phyloP scores from a whole-genome alignment of 2,329 filamentous ascomycete species.

The Alternaria ventricosa region DNA sequence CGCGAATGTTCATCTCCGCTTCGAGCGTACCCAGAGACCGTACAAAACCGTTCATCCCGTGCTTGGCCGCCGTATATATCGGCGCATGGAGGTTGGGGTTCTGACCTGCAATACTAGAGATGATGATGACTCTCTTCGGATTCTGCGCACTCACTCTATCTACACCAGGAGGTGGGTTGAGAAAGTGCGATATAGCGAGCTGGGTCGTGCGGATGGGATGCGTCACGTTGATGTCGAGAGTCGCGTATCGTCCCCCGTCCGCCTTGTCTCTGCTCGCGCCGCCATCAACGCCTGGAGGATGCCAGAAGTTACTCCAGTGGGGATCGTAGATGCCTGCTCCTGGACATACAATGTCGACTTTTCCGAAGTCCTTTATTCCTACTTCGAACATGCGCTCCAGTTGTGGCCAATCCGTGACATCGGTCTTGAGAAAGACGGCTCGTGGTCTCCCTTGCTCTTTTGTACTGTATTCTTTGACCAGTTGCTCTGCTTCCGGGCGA shows the following conservation, averaged over 20 bases:
- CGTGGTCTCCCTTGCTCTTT: slow-evolving; percentile 31
- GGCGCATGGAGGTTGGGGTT: slow-evolving; percentile 40
- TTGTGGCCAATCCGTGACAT: slow-evolving; percentile 49
- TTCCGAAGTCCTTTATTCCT: slow-evolving; percentile 39
- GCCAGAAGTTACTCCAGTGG: slow-evolving; percentile 57
- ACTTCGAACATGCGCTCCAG: slow-evolving; percentile 43
- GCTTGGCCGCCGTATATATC: slow-evolving; percentile 56
- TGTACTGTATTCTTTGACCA: slow-evolving; percentile 43
- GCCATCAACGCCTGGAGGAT: slow-evolving; percentile 49
- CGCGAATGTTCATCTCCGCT: slow-evolving; percentile 58
- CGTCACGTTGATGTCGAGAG: slow-evolving; percentile 56
- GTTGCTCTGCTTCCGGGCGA: slow-evolving; percentile 55
- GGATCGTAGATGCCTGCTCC: slow-evolving; percentile 59
- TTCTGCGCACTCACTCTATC: slow-evolving; percentile 47
- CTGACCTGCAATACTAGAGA: slow-evolving; percentile 55
- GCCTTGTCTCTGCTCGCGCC: slow-evolving; percentile 41
- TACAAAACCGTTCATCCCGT: slow-evolving; percentile 56
- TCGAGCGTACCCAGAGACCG: slow-evolving; percentile 60
- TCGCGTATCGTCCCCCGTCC: slow-evolving; percentile 36
- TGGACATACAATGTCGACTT: slow-evolving; percentile 56
- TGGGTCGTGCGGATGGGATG: slow-evolving; percentile 58
- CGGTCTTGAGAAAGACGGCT: slow-evolving; percentile 54
- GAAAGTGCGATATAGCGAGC: slow-evolving; percentile 54
- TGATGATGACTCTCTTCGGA: slow-evolving; percentile 55
- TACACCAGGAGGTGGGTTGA: slow-evolving; percentile 41